Conservation (phyloP, 1,139 yeast genomes). For the Magnusiomyces ingens region DNA sequence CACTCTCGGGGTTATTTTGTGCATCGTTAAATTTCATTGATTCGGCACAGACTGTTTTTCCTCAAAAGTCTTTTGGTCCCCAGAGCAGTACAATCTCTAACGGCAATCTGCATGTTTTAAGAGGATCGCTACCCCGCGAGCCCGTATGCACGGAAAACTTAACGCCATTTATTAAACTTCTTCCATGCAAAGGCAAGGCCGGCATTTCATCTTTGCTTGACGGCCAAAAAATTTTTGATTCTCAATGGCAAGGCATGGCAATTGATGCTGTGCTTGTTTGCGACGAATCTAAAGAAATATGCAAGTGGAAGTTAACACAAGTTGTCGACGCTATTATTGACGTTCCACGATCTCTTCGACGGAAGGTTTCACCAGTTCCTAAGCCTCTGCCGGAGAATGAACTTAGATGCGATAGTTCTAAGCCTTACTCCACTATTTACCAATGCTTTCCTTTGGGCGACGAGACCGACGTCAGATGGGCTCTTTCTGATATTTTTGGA, state of each 20-base stretch:
- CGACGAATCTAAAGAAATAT: constrained; percentile 28
- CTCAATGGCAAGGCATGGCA: constrained; percentile 92
- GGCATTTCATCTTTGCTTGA: constrained; percentile 82
- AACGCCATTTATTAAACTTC: constrained; percentile 82
- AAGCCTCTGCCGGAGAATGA: constrained; percentile 64
- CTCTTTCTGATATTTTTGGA: constrained; percentile 63
- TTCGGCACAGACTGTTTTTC: constrained; percentile 68
- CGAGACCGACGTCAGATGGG: constrained; percentile 45
- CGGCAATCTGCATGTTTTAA: constrained; percentile 44
- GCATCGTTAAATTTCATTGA: constrained; percentile 91
- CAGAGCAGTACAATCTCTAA: constrained; percentile 23
- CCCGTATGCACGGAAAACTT: constrained; percentile 96
- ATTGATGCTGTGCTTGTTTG: constrained; percentile 70
- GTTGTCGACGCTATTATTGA: constrained; percentile 71
- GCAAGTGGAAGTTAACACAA: constrained; percentile 57
- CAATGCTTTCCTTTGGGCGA: constrained; percentile 75
- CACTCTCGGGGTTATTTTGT: constrained; percentile 87
- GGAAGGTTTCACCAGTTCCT: constrained; percentile 66
- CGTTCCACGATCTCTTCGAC: constrained; percentile 58
- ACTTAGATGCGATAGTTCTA: constrained; percentile 63
- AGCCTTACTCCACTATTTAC: constrained; percentile 48
- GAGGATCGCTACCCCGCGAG: constrained; percentile 91
- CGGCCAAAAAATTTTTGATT: constrained; percentile 93
- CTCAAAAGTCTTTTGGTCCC: constrained; percentile 42
- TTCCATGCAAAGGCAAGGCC: constrained; percentile 89